A percentile compares a stretch with the other conserved stretches of the same genome.
Evolutionary conservation across 2,329 filamentous ascomycete species (phyloP).

Genomic region (Exophiala spinifera): DNA sequence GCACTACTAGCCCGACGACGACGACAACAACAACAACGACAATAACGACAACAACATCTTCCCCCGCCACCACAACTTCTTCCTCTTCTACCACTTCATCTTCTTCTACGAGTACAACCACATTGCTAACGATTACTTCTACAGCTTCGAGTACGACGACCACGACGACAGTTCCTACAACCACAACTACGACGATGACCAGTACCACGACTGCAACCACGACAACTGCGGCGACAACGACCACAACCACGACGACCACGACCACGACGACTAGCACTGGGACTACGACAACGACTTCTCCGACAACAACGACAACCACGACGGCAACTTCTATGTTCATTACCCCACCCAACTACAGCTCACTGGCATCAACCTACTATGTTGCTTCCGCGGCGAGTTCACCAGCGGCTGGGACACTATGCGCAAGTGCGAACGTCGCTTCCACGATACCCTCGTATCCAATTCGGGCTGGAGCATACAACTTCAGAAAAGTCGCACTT

Average conservation of each 20-base stretch:
- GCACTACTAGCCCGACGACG: not conserved
- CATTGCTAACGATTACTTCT: not conserved
- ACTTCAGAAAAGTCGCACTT: slow-evolving; percentile 1
- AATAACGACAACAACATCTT: not conserved
- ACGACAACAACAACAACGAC: not conserved
- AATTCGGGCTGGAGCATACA: not conserved
- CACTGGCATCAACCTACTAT: not conserved
- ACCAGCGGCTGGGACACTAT: not conserved
- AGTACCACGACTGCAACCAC: not conserved
- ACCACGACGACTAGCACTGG: not conserved
- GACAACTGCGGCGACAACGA: not conserved
- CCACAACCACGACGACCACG: not conserved
- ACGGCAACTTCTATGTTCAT: not conserved
- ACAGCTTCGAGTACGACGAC: not conserved
- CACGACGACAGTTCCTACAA: not conserved
- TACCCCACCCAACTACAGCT: not conserved
- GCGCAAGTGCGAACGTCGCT: not conserved
- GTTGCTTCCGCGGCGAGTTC: not conserved
- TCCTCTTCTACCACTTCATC: not conserved
- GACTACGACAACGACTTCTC: not conserved
- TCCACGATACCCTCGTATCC: not conserved
- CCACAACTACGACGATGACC: not conserved
- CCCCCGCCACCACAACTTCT: not conserved
- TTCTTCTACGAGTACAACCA: not conserved
- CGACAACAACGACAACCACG: not conserved